Evolutionary conservation across 108 stramenopile species (phyloP).

Genomic region (Skeletonema costatum): DNA sequence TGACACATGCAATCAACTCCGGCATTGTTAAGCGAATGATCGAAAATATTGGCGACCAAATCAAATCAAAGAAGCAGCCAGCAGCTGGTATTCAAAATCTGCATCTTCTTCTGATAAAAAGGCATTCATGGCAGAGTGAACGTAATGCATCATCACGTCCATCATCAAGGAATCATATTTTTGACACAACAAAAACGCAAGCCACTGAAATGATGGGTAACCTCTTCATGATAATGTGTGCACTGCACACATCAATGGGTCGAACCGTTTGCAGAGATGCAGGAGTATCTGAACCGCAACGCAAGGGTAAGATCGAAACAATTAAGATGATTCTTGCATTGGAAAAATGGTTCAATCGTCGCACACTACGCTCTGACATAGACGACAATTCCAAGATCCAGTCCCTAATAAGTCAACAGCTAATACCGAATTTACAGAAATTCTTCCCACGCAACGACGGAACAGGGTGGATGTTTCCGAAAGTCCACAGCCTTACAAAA

Average conservation of each 20-base stretch:
- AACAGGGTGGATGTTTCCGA: not conserved
- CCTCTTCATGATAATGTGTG: not conserved
- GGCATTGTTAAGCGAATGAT: not conserved
- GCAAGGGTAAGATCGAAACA: not conserved
- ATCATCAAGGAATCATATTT: not conserved
- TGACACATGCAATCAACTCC: not conserved
- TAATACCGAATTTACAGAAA: not conserved
- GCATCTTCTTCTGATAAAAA: not conserved
- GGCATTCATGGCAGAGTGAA: not conserved
- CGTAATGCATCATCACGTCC: not conserved
- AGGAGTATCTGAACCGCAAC: not conserved
- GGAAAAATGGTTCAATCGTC: not conserved
- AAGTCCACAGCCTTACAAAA: not conserved
- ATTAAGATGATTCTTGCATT: not conserved
- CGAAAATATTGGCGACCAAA: not conserved
- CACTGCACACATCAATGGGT: not conserved
- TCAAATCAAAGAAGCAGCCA: no score
- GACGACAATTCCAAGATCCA: not conserved
- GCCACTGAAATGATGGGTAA: not conserved
- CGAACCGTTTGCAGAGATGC: no score
- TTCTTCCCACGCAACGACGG: not conserved
- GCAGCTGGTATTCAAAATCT: not conserved
- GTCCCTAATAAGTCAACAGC: not conserved
- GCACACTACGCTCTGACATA: not conserved
- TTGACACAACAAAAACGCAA: not conserved